Conservation (phyloP, 2,329 filamentous ascomycete species). For the Alternaria consortialis region DNA sequence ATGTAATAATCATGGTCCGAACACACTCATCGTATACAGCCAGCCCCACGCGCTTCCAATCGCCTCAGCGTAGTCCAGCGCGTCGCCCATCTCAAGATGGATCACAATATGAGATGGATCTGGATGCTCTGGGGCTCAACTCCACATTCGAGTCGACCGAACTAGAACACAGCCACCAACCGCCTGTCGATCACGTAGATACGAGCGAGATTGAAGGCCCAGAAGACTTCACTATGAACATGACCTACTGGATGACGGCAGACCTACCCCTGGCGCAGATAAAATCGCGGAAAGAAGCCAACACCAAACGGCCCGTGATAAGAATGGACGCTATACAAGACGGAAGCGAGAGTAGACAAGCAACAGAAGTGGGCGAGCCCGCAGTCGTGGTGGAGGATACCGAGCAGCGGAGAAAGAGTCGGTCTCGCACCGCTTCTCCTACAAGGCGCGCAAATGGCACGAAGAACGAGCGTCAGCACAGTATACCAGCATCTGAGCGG, state of each 20-base stretch:
- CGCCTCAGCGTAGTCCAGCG: slow-evolving; percentile 40
- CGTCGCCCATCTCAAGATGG: slow-evolving; percentile 43
- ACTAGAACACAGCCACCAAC: slow-evolving; percentile 37
- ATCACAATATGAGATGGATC: slow-evolving; percentile 51
- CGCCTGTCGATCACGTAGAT: slow-evolving; percentile 48
- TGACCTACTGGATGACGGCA: slow-evolving; percentile 55
- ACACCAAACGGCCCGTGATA: slow-evolving; percentile 23
- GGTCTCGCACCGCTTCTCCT: slow-evolving; percentile 24
- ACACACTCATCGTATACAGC: slow-evolving; percentile 48
- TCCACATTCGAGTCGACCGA: slow-evolving; percentile 48
- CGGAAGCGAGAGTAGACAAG: slow-evolving; percentile 21
- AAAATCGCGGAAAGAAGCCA: slow-evolving; percentile 45
- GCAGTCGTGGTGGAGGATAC: slow-evolving; percentile 28
- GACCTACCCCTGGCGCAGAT: slow-evolving; percentile 42
- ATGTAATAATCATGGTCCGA: slow-evolving; percentile 39
- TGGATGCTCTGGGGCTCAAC: slow-evolving; percentile 50
- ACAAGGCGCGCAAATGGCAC: slow-evolving; percentile 38
- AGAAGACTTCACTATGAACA: slow-evolving; percentile 55
- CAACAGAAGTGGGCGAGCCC: slow-evolving; percentile 30
- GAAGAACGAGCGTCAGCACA: slow-evolving; percentile 30
- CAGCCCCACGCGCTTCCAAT: slow-evolving; percentile 44
- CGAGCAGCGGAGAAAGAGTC: slow-evolving; percentile 8
- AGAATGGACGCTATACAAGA: slow-evolving; percentile 31
- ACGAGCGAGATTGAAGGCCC: slow-evolving; percentile 54
- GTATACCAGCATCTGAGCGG: slow-evolving; percentile 36